Evolutionary conservation across 192 early-diverging fungal species (phyloP).

Genomic region (Mortierella alpina): DNA sequence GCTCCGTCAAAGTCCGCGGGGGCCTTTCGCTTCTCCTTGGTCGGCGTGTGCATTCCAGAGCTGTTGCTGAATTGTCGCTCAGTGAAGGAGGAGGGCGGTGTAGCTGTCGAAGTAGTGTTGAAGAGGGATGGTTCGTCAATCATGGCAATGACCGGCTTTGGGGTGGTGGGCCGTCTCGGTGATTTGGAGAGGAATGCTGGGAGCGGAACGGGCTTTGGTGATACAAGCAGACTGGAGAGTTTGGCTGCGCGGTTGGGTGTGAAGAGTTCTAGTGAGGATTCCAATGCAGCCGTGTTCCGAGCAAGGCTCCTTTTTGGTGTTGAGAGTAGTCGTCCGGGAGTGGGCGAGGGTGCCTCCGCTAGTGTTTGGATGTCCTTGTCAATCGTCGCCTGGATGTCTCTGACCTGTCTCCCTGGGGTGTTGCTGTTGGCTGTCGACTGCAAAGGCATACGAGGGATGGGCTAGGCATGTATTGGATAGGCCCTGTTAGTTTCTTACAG

Average conservation of each 20-base stretch:
- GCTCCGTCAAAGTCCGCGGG: slow-evolving; percentile 6
- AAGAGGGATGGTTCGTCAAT: slow-evolving; percentile 24
- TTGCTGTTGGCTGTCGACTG: slow-evolving; percentile 4
- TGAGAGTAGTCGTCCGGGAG: not conserved
- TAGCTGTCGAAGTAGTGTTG: not conserved
- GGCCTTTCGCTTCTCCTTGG: slow-evolving; percentile 20
- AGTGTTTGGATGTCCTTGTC: slow-evolving; percentile 21
- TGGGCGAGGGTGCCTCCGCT: slow-evolving; percentile 19
- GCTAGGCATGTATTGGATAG: not conserved
- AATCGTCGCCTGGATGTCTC: slow-evolving; percentile 10
- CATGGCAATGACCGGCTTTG: slow-evolving; percentile 1
- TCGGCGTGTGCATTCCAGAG: slow-evolving; percentile 12
- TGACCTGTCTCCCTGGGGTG: slow-evolving; percentile 13
- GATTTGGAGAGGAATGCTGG: slow-evolving; percentile 35
- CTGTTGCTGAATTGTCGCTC: not conserved
- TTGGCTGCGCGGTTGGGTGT: slow-evolving; percentile 45
- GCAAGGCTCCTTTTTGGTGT: slow-evolving; percentile 20
- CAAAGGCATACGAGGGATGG: slow-evolving; percentile 8
- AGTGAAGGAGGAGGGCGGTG: not conserved
- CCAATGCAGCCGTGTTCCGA: slow-evolving; percentile 13
- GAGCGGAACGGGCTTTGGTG: slow-evolving; percentile 43
- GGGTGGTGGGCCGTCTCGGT: slow-evolving; percentile 1
- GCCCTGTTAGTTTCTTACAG: no score
- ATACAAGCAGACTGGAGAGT: slow-evolving; percentile 38
- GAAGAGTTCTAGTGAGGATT: slow-evolving; percentile 38